These are phyloP conservation scores for Parasitella parasitica DNA, from an alignment of 371 early-diverging fungal genomes.

Conservation along the genomic window DNA sequence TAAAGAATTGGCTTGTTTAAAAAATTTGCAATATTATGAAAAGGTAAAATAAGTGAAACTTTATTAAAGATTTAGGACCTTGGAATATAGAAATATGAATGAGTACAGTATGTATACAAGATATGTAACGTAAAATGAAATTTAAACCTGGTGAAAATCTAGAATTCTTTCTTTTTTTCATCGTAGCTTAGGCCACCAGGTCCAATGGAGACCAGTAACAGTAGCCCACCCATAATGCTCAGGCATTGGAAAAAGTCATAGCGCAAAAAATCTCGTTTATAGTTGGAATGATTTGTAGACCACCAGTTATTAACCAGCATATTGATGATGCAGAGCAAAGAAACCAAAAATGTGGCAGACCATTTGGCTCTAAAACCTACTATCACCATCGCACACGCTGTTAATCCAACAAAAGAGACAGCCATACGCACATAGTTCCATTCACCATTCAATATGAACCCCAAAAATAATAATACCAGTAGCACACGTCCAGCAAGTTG, in stretches of 20 bases:
- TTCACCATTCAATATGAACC: constrained; percentile 82
- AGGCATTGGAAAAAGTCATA: constrained; percentile 98
- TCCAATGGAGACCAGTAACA: constrained; percentile 86
- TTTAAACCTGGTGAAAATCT: too few species aligned
- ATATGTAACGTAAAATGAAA: too few species aligned
- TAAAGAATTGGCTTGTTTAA: too few species aligned
- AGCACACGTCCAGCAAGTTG: constrained; percentile 88
- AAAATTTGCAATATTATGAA: too few species aligned
- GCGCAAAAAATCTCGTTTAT: constrained; percentile 85
- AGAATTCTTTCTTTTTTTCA: constrained; percentile 83
- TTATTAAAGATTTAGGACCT: too few species aligned
- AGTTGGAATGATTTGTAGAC: constrained; percentile 72
- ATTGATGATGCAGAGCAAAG: constrained; percentile 85
- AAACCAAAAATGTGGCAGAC: constrained; percentile 86
- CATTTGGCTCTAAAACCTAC: constrained; percentile 95
- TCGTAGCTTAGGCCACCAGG: constrained; percentile 91
- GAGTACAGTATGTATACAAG: too few species aligned
- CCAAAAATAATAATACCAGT: constrained; percentile 84
- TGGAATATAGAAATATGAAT: too few species aligned
- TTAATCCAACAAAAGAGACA: constrained; percentile 68
- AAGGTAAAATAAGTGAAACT: too few species aligned
- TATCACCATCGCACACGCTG: constrained; percentile 88
- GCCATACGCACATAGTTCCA: constrained; percentile 65
- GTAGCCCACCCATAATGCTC: constrained; percentile 91
- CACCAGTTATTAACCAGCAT: constrained; percentile 94